Base-by-base conservation (phyloP, 768 basidiomycete genomes). In the Mycena rosella region DNA sequence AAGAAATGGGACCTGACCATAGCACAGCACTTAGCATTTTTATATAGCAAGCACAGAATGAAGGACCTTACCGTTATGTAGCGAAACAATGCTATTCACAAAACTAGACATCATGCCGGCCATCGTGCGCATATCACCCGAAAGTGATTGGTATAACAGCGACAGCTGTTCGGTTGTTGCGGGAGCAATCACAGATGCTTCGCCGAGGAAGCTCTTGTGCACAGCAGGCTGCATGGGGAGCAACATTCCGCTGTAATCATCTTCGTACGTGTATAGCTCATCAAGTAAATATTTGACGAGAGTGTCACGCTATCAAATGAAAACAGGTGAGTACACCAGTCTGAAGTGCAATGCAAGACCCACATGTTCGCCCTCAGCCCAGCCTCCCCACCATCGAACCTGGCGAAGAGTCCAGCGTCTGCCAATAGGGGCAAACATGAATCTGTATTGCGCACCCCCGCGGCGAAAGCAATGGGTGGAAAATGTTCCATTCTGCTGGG, bases 341-440 rank as follows among this genome's bases (percentile, higher is more conserved):
- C 15, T 32, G 52, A 53, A 5, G 29, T 4, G 13, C 10, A 6
- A 6, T 5, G 3, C 42, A 22, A 44, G 42, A 44, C 3, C 11
- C 24, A 75, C 80, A 54, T 74, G 70, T 59, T 77, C 72, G 1
- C 65, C 51, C 53, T 79, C 76, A 22, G 78, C 78, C 81, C 80
- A 81, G 2, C 80, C 78, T 1, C 79, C 80, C 79, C 80, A 82
- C 81, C 80, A 80, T n/a, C 71, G 60, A 13, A 81, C 74, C 8
- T 47, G 57, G 2, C 54, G 51, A 26, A 82, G 53, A 0, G 73
- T 57, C 80, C 81, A 83, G 9, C 74, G 67, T 27, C 76, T 22
- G 0, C 74, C 73, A 5, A 78, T 34, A 1, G 78, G 80, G 2
- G 80, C 79, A 70, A 71, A 79, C 75, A 80, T 80, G 58, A 81